A percentile compares a stretch with the other conserved stretches of the same genome.
phyloP scores from a whole-genome alignment of 805 yeast species.

The Saturnispora sanitii region DNA sequence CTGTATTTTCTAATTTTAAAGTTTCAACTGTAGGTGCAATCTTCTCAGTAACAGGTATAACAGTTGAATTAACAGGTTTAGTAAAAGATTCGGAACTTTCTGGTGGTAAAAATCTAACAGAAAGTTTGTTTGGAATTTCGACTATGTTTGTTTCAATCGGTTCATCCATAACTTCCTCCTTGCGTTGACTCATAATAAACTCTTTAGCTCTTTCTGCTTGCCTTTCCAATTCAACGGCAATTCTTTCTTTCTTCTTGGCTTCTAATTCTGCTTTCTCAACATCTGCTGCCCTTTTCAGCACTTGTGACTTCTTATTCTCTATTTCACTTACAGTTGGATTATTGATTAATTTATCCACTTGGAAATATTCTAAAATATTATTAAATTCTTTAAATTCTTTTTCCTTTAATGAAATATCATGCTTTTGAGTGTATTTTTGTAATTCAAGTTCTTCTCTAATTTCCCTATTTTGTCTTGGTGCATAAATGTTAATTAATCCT shows the following conservation, averaged over 20 bases:
- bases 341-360: neutral
- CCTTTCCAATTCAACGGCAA: slow-evolving; percentile 4
- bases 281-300: neutral
- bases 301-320: neutral
- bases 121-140: too few species aligned
- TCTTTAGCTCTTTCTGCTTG: slow-evolving; percentile 5
- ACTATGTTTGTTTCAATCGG: too few species aligned
- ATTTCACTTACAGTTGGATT: neutral
- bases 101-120: too few species aligned
- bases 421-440: slow-evolving; percentile 7
- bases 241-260: neutral
- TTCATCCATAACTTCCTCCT: neutral
- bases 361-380: slow-evolving; percentile 5
- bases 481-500: slow-evolving; percentile 1
- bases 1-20: neutral
- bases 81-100: too few species aligned
- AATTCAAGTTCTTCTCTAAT: slow-evolving; percentile 14
- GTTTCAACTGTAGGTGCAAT: neutral
- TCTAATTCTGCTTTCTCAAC: neutral
- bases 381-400: slow-evolving; percentile 8
- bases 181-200: neutral
- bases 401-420: slow-evolving; percentile 8
- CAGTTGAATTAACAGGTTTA: too few species aligned
- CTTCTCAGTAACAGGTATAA: too few species aligned
- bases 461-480: slow-evolving; percentile 12